Base-by-base conservation (phyloP, 176 grass and related monocot genomes). In the Puccinellia tenuiflora region DNA sequence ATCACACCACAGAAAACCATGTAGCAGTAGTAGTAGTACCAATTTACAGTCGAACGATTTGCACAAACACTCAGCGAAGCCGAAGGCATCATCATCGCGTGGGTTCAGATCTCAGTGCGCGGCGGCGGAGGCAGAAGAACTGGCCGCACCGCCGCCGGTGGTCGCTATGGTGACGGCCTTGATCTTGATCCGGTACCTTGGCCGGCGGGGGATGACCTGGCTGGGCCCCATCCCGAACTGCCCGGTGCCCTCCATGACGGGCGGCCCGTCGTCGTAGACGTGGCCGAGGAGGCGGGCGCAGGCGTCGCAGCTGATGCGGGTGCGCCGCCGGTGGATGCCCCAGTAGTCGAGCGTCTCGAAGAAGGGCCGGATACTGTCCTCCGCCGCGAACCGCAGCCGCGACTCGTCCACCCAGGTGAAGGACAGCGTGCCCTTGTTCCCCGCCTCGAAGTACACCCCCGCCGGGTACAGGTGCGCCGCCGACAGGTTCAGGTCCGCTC, bases 351-450 rank as follows among this genome's bases (percentile, higher is more conserved):
- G 43, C 26, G 96, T 95, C 92, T 98, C 96, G 77, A 95, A 93
- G 89, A 93, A 98, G 61, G 90, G 89, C 8, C 79, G 84, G 85
- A 95, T 80, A 84, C 68, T 80, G 80, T 93, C 87, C 85, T 98
- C 96, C 52, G 83, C 57, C 43, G 79, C 65, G 87, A 98, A 93
- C 16, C 88, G 89, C 45, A 95, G 83, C 53, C 79, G 88, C 50
- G 90, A 89, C 70, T 93, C 90, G 70, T 98, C 92, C 71, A 90
- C 88, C 96, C 92, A 98, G 56, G 79, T 86, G 82, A 98, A 98
- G 84, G 96, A 98, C 37, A 98, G 76, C 54, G 90, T 98, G 35
- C 93, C 93, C 96, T 93, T 98, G 92, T 2, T 2, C 33, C 33
- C 33, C 33, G 33, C 33, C 33, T 95, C 96, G 77, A 98, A 98